These are phyloP conservation scores for Wickerhamomyces subpelliculosus DNA, from an alignment of 805 yeast species.

Conservation along the genomic window DNA sequence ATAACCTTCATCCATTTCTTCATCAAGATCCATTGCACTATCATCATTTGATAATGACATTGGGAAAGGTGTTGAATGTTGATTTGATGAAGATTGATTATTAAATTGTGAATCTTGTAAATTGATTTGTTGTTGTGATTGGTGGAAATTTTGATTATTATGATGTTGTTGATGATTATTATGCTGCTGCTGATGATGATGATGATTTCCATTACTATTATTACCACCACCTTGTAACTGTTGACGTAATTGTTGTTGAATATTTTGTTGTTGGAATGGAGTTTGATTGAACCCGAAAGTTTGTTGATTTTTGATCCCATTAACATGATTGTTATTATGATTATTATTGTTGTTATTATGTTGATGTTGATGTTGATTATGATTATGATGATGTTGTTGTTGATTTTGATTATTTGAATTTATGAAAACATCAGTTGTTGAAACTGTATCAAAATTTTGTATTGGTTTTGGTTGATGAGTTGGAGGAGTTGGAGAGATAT, in stretches of 20 bases:
- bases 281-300: conserved; percentile 6
- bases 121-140: conserved; percentile 1
- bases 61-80: conserved; percentile 24
- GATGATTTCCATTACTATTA: conserved; percentile 4
- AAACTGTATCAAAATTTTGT: conserved; percentile 78
- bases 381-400: no score
- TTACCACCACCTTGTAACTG: background rate
- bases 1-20: conserved; percentile 65
- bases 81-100: conserved; percentile 12
- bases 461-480: conserved; percentile 39
- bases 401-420: conserved; percentile 21
- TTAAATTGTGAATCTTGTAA: conserved; percentile 1
- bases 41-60: conserved; percentile 26
- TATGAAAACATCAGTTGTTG: conserved; percentile 88
- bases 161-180: background rate
- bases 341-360: conserved; percentile 3
- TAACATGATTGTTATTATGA: conserved; percentile 2
- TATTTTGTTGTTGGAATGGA: conserved; percentile 8
- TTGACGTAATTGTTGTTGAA: conserved; percentile 8
- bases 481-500: conserved; percentile 61
- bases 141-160: no score
- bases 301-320: conserved; percentile 12
- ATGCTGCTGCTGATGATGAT: conserved; percentile 3
- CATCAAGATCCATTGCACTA: conserved; percentile 30
- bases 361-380: conserved; percentile 14